Conservation (phyloP, 345 rosid genomes). For the thale cress (Arabidopsis thaliana) region TAIR10.1 NC_003071.7:15520001-15520500, state of each 20-base stretch:
- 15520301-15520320: neutral
- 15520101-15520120: neutral
- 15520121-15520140: neutral
- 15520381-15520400: neutral
- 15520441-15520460: constrained; percentile 10
- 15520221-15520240: neutral
- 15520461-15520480: constrained; percentile 15
- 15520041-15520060: constrained; percentile 1
- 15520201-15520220: neutral
- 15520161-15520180: neutral
- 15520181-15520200: neutral
- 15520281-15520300: neutral
- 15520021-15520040: constrained; percentile 27
- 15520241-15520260: neutral
- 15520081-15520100: constrained; percentile 6
- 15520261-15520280: neutral
- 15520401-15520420: neutral
- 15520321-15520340: neutral
- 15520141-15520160: neutral
- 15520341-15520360: neutral
- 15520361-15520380: constrained; percentile 1
- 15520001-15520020: constrained; percentile 44
- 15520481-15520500: neutral
- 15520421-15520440: neutral
- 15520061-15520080: constrained; percentile 22